Evolutionary conservation across 2,329 filamentous ascomycete species (phyloP), one percentile per base, ranked within the genome.

Genomic region (Talaromyces sp.): DNA sequence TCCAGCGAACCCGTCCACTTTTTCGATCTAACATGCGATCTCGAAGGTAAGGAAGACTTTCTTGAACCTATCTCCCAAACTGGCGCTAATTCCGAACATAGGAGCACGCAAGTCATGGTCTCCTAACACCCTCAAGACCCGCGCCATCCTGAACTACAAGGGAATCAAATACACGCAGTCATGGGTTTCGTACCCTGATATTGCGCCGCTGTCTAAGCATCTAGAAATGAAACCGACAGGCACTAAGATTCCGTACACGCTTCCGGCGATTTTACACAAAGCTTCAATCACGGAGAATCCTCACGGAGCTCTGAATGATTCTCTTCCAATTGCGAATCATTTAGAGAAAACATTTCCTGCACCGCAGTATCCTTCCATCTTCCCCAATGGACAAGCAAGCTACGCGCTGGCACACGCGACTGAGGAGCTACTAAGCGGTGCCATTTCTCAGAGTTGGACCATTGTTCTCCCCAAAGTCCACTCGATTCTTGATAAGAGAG

Each of bases 381-480:
- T 73, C 55, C 72, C 72, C 6, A 72, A 67, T 26, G 68, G 70
- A 8, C 66, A 74, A 56, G 68, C 70, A 31, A 74, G 72, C 60
- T 70, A 71, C 56, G 67, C 70, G 3, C 65, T 74, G 14, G 29
- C 67, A 3, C 26, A 71, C 12, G 70, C 70, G 2, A 64, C 67
- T 32, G 21, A 32, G 14, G 65, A 63, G 38, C 51, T 69, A 9
- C 38, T 67, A 35, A 35, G 29, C 10, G 51, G 31, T 14, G 55
- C 62, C 8, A 32, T 56, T 3, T 2, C 10, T 4, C 58, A 62
- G 12, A 56, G 41, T 7, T 46, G 32, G 4, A 4, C 11, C 7
- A 51, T 71, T 9, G n/a, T 73, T 10, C 41, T 70, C 27, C 69
- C 71, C 1, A 63, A 57, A 4, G 67, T 70, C 5, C 57, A 64